Evolutionary conservation across 2,329 filamentous ascomycete species (phyloP).

Genomic region (Xylariaceae sp.): DNA sequence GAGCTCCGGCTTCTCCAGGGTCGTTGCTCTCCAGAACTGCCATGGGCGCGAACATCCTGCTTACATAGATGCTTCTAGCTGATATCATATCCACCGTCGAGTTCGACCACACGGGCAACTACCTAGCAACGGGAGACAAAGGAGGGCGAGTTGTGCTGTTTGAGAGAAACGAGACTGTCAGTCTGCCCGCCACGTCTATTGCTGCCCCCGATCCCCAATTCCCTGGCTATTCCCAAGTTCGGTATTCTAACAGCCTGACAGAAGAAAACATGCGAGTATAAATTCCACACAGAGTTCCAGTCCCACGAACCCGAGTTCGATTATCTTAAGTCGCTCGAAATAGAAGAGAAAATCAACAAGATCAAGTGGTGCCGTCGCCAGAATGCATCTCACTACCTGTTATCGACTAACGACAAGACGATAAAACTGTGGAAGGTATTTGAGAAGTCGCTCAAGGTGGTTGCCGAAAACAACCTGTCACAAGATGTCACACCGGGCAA

Average conservation of each 20-base stretch:
- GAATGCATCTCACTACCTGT: constrained; percentile 95
- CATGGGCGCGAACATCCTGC: too few relatives aligned
- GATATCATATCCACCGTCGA: constrained; percentile 91
- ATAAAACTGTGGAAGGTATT: constrained; percentile 99
- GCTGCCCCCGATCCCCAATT: too few relatives aligned
- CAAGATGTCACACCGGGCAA: constrained; percentile 80
- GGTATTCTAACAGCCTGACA: too few relatives aligned
- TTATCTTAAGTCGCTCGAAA: constrained; percentile 97
- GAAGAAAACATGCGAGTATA: constrained; percentile 99
- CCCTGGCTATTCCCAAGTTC: too few relatives aligned
- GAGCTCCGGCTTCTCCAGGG: background rate
- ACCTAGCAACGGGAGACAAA: constrained; percentile 85
- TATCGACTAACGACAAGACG: constrained; percentile 99
- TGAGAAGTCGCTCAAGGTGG: constrained; percentile 97
- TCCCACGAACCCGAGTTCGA: constrained; percentile 99
- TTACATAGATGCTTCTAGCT: constrained; percentile 42
- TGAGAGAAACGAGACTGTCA: constrained; percentile 91
- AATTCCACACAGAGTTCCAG: constrained; percentile 99
- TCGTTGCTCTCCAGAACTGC: too few relatives aligned
- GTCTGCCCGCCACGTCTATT: constrained; percentile 28
- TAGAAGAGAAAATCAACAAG: constrained; percentile 99
- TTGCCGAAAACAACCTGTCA: constrained; percentile 97
- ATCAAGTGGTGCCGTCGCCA: constrained; percentile 99
- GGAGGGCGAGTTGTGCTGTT: constrained; percentile 80
- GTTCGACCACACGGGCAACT: constrained; percentile 86